A percentile compares a stretch with the other conserved stretches of the same genome.
phyloP scores from a whole-genome alignment of 495 filamentous ascomycete genomes.

The Podospora sp. region DNA sequence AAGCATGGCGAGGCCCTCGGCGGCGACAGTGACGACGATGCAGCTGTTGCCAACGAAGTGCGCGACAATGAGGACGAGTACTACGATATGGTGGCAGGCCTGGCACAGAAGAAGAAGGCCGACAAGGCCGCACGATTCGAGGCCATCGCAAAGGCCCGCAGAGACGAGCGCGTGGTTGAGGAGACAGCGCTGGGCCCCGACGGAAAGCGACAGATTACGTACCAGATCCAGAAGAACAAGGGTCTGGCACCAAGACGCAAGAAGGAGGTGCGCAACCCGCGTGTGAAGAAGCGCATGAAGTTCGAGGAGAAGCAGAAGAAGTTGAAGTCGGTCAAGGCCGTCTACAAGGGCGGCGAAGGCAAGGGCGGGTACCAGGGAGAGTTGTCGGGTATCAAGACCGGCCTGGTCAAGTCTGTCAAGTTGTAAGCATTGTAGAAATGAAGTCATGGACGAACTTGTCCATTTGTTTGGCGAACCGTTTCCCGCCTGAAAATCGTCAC shows the following conservation, averaged over 20 bases:
- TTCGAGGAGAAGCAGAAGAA: constrained; percentile 96
- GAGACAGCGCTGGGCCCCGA: constrained; percentile 66
- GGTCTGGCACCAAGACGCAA: constrained; percentile 83
- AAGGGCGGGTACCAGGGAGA: constrained; percentile 90
- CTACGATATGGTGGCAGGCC: constrained; percentile 80
- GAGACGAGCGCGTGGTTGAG: constrained; percentile 58
- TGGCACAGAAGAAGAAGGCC: constrained; percentile 68
- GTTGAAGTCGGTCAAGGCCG: constrained; percentile 74
- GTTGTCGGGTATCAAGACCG: constrained; percentile 91
- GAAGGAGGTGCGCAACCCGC: constrained; percentile 91
- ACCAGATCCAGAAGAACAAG: constrained; percentile 96
- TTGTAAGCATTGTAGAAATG: constrained; percentile 49
- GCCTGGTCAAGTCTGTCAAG: constrained; percentile 90
- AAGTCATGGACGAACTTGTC: not conserved
- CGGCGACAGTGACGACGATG: constrained; percentile 63
- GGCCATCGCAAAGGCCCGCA: constrained; percentile 47
- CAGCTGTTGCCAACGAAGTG: constrained; percentile 43
- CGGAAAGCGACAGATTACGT: constrained; percentile 86
- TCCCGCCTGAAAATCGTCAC: not conserved
- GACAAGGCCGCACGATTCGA: constrained; percentile 63
- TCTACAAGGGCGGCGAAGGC: constrained; percentile 87
- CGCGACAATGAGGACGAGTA: constrained; percentile 73
- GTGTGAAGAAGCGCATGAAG: constrained; percentile 96
- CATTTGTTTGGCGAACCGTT: not conserved
- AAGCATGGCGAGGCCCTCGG: constrained; percentile 63